Conservation (phyloP, 768 basidiomycete genomes). For the Lactarius sp. region DNA sequence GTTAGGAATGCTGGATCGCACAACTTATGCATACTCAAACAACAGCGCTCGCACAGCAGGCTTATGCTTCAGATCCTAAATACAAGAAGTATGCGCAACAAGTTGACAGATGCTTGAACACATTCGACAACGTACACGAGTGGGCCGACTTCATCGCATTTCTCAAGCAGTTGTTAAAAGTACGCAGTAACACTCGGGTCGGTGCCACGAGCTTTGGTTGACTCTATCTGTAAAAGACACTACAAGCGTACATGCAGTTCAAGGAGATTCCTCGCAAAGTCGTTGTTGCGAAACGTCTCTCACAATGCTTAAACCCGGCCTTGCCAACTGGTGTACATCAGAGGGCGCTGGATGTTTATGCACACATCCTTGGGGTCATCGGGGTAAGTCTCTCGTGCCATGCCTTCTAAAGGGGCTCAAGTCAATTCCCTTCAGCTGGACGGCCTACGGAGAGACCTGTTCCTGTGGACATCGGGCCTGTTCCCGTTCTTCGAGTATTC, state of each 20-base stretch:
- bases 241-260: constrained; percentile 91
- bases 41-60: constrained; percentile 48
- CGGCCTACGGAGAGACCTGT: constrained; percentile 78
- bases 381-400: constrained; percentile 55
- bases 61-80: constrained; percentile 78
- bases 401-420: neutral
- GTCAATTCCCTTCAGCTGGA: constrained; percentile 52
- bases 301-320: constrained; percentile 97
- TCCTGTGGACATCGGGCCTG: constrained; percentile 91
- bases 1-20: neutral
- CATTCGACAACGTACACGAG: constrained; percentile 95
- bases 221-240: constrained; percentile 49
- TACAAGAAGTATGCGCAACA: constrained; percentile 91
- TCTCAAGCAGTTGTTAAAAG: constrained; percentile 89
- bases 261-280: constrained; percentile 95
- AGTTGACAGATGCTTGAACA: constrained; percentile 87
- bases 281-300: constrained; percentile 87
- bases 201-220: neutral
- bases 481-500: constrained; percentile 99
- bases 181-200: constrained; percentile 32
- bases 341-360: constrained; percentile 91
- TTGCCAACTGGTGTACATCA: constrained; percentile 96
- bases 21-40: constrained; percentile 7
- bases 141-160: constrained; percentile 99
- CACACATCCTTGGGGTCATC: constrained; percentile 84